Conservation (phyloP, 2,329 filamentous ascomycete genomes). For the Penicillium sclerotigenum region DNA sequence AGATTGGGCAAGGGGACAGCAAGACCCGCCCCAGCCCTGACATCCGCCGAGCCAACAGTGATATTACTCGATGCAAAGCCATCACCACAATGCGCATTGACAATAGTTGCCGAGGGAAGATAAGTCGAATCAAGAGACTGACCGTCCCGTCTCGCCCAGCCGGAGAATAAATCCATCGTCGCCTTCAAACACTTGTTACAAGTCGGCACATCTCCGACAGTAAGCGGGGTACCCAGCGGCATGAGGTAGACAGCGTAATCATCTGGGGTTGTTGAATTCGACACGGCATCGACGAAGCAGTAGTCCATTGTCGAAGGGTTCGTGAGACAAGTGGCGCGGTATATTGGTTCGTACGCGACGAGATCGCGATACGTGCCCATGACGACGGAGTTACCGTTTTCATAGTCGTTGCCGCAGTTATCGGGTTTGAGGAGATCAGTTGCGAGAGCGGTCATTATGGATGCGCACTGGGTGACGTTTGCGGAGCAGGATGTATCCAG, state of each 20-base stretch:
- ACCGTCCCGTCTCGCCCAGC: constrained; percentile 62
- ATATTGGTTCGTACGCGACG: constrained; percentile 71
- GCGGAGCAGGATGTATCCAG: constrained; percentile 76
- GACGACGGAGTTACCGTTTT: constrained; percentile 65
- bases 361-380: constrained; percentile 72
- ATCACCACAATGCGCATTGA: constrained; percentile 64
- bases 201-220: constrained; percentile 61
- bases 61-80: constrained; percentile 53
- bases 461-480: constrained; percentile 62
- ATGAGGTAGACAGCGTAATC: constrained; percentile 83
- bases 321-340: constrained; percentile 75
- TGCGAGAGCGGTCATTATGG: constrained; percentile 64
- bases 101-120: constrained; percentile 63
- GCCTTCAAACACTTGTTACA: constrained; percentile 74
- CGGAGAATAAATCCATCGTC: constrained; percentile 77
- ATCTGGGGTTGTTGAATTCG: constrained; percentile 66
- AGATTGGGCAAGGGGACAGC: constrained; percentile 2
- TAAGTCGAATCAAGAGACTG: constrained; percentile 70
- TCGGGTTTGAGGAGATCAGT: constrained; percentile 57
- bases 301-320: constrained; percentile 65
- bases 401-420: constrained; percentile 71
- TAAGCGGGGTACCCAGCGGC: constrained; percentile 68
- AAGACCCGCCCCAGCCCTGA: constrained; percentile 11
- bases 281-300: constrained; percentile 77
- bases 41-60: constrained; percentile 23